phyloP scores from a whole-genome alignment of 2,329 filamentous ascomycete genomes.

The Aspergillus nomiae region DNA sequence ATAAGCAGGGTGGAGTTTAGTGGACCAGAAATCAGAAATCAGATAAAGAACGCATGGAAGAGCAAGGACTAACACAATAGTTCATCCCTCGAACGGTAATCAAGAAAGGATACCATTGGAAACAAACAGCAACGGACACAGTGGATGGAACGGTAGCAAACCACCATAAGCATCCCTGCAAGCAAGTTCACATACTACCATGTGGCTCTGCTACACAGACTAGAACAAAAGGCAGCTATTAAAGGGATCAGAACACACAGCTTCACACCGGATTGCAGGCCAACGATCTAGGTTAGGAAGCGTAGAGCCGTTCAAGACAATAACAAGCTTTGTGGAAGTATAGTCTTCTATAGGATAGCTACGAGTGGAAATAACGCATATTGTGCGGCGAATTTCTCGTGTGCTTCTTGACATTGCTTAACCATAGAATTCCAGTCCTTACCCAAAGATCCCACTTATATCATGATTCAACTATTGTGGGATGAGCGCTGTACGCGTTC shows the following conservation, averaged over 20 bases:
- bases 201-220: too few species aligned
- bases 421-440: not conserved
- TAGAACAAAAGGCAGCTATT: too few species aligned
- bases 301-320: not conserved
- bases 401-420: not conserved
- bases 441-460: not conserved
- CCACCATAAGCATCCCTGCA: too few species aligned
- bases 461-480: not conserved
- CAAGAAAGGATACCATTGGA: too few species aligned
- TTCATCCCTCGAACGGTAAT: too few species aligned
- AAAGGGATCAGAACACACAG: too few species aligned
- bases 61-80: not conserved
- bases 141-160: too few species aligned
- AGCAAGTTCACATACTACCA: too few species aligned
- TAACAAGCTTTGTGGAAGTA: not conserved
- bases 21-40: not conserved
- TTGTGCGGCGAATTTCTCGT: not conserved
- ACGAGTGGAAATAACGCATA: not conserved
- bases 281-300: not conserved
- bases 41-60: not conserved
- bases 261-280: too few species aligned
- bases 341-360: not conserved
- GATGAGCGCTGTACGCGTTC: not conserved
- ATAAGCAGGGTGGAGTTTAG: not conserved
- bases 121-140: too few species aligned